Base-by-base conservation (phyloP, 768 basidiomycete genomes). In the Chalciporus chontae region DNA sequence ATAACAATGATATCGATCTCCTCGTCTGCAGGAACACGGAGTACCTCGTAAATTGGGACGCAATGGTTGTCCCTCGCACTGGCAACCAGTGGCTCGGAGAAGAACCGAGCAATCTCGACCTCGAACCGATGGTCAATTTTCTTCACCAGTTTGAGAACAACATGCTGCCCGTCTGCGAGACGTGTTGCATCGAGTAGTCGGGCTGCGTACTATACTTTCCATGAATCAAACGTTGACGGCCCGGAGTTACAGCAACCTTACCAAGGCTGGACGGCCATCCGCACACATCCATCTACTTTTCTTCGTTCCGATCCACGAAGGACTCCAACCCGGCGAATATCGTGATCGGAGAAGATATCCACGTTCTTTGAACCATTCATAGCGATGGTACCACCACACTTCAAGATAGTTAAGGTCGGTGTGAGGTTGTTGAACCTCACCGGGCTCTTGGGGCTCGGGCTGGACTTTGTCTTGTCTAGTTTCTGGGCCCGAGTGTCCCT, bases 1-100 rank as follows among this genome's bases (percentile, higher is more conserved):
- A 69, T 66, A 0, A 63, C 69, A 0, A 70, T 45, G 10, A 69
- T 58, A 1, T 45, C 14, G 0, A 6, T 40, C 1, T 63, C 48
- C 0, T 53, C 44, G 2, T 59, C 58, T 2, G 15, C 53, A 6
- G 48, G 13, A 39, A 64, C 51, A 0, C 8, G 0, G 0, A 64
- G 4, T 0, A 64, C 55, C 0, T 67, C 61, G 3, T 60, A 51
- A 4, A 67, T 10, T 2, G 65, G 65, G 6, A 67, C 57, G 17
- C 63, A 66, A 11, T 69, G 63, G 19, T 68, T 65, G 14, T 26
- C 31, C 8, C 43, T 23, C 10, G 39, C 29, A 10, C 17, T n/a
- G n/a, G n/a, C 17, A 2, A 17, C 3, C n/a, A 50, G 19, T 2
- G 19, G 14, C 15, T 44, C 31, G 3, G 18, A 31, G 18, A 26